phyloP scores from a whole-genome alignment of 2,329 filamentous ascomycete species.

The Neofusicoccum umdonicola region DNA sequence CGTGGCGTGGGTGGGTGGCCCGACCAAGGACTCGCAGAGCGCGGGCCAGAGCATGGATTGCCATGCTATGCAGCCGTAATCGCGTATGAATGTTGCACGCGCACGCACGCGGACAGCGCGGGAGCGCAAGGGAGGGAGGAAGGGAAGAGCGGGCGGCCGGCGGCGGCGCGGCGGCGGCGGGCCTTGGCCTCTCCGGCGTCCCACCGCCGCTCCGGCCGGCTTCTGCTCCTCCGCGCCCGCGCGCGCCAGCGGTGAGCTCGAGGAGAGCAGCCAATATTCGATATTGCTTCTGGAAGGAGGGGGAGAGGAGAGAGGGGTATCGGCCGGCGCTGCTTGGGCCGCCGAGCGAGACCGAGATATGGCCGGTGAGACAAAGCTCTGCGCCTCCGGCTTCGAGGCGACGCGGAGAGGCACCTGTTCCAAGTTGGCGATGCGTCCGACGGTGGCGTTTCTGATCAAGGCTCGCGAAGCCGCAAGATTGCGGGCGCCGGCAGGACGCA shows the following conservation, averaged over 20 bases:
- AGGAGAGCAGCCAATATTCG: constrained; percentile 1
- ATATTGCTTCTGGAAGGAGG: constrained; percentile 15
- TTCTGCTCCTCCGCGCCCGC: neutral
- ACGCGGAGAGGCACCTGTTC: neutral
- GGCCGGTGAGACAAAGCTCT: neutral
- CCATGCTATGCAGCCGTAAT: neutral
- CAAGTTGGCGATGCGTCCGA: neutral
- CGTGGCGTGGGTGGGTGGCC: neutral
- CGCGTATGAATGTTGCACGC: neutral
- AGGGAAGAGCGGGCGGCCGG: neutral
- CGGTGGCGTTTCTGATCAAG: neutral
- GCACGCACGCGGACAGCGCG: neutral
- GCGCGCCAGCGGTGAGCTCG: neutral
- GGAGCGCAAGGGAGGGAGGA: constrained; percentile 5
- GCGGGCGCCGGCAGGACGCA: neutral
- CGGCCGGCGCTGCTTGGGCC: neutral
- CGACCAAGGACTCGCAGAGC: neutral
- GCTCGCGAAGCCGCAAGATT: constrained; percentile 7
- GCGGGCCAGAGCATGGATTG: neutral
- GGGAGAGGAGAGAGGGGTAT: neutral
- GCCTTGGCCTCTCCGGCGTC: neutral
- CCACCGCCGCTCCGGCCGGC: neutral
- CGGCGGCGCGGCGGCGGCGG: neutral
- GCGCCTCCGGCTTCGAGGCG: neutral
- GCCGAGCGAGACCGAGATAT: constrained; percentile 8